Evolutionary conservation across 2,329 filamentous ascomycete genomes (phyloP), one percentile per base, ranked within the genome.

Genomic region (Bipolaris bicolor): DNA sequence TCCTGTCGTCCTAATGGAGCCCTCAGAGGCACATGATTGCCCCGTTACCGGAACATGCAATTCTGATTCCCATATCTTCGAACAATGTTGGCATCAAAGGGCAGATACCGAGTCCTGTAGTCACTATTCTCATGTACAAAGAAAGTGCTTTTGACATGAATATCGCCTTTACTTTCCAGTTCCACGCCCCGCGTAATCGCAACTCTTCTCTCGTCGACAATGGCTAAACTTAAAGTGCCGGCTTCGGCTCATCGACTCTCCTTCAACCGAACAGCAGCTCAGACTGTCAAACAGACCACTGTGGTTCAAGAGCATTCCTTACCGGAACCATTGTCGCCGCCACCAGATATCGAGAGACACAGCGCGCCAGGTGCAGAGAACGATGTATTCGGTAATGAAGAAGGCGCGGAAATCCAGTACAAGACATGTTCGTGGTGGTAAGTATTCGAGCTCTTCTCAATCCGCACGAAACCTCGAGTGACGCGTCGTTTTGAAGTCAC

Each of bases 341-440:
- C 51, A 11, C 54, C 57, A 18, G 62, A 69, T 10, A 16, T 55
- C 7, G 67, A 69, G 54, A 52, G 40, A 45, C 66, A 65, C 39
- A 29, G 24, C 22, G 37, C 36, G 5, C 16, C 37, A 16, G 16
- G 29, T 11, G 13, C 7, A 11, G 46, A 52, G n/a, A 47, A 61
- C 13, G 60, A 63, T 45, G 55, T 54, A 29, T 75, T 71, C 37
- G 68, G 68, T 15, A 64, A 71, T 34, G 72, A 74, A 62, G 67
- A 66, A 22, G 68, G 66, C 3, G 71, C 70, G 5, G 78, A 80
- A 54, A 78, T 84, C 53, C 79, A 84, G 59, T 84, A 83, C 67
- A 80, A 80, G 62, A 80, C 80, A 0, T 76, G 83, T 74, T 75
- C 75, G 55, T 85, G 82, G 82, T 79, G 76, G 76, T 76, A 72